Percentiles rank a stretch among this genome's conserved stretches.
Evolutionary conservation across 768 basidiomycete species (phyloP).

Genomic region (Suillus decipiens): DNA sequence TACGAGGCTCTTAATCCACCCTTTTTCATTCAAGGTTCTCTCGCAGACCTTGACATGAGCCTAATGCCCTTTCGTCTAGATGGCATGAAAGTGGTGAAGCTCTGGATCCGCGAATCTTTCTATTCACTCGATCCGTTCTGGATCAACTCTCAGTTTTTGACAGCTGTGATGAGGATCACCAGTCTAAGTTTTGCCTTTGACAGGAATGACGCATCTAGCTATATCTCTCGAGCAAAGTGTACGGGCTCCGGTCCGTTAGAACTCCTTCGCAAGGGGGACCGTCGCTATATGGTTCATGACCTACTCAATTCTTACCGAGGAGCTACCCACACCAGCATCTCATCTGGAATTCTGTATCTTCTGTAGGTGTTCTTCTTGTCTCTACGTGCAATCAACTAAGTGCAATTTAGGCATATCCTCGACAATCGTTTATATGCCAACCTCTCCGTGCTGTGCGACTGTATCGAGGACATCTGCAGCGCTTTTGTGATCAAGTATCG

Average conservation of each 20-base stretch:
- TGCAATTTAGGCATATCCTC: constrained; percentile 44
- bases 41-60: constrained; percentile 34
- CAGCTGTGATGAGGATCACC: constrained; percentile 38
- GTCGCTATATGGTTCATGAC: constrained; percentile 34
- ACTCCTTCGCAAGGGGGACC: constrained; percentile 17
- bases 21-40: constrained; percentile 46
- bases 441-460: constrained; percentile 49
- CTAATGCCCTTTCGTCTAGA: constrained; percentile 41
- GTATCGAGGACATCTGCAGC: constrained; percentile 50
- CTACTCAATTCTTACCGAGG: constrained; percentile 32
- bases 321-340: constrained; percentile 26
- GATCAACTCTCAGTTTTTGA: constrained; percentile 35
- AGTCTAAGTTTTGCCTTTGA: constrained; percentile 44
- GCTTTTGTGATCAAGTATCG: constrained; percentile 39
- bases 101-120: constrained; percentile 48
- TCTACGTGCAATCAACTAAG: no score
- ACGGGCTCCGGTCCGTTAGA: constrained; percentile 12
- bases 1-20: constrained; percentile 54
- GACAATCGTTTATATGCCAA: constrained; percentile 41
- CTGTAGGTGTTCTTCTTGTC: not conserved
- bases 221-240: constrained; percentile 37
- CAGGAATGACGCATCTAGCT: constrained; percentile 30
- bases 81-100: constrained; percentile 39
- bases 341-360: constrained; percentile 34
- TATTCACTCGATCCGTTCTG: constrained; percentile 29